These are phyloP conservation scores for Lizanozyma gosingica DNA, from an alignment of 1,139 yeast species.

Conservation along the genomic window DNA sequence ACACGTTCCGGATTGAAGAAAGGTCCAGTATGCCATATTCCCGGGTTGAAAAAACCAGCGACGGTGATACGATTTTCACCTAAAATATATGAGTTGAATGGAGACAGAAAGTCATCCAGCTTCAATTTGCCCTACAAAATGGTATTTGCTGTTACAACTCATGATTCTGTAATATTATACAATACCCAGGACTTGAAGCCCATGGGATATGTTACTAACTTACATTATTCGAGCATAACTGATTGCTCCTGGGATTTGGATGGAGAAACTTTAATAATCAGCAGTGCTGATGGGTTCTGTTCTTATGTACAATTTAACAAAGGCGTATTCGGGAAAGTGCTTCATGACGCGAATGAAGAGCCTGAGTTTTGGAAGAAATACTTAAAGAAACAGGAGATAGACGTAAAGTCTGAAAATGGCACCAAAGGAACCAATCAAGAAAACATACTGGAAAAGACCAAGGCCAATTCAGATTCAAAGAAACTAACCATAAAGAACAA, in stretches of 20 bases:
- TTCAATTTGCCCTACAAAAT: constrained; percentile 64
- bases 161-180: constrained; percentile 75
- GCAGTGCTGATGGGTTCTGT: constrained; percentile 95
- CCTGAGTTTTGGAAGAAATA: neutral
- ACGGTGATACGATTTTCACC: constrained; percentile 77
- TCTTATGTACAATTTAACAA: constrained; percentile 50
- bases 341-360: constrained; percentile 6
- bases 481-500: neutral
- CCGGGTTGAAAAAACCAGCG: constrained; percentile 79
- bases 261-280: constrained; percentile 61
- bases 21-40: constrained; percentile 68
- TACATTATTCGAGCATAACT: constrained; percentile 84
- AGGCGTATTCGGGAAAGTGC: constrained; percentile 43
- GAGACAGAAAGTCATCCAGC: constrained; percentile 3
- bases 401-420: neutral
- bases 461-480: neutral
- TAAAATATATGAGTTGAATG: constrained; percentile 37
- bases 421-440: constrained; percentile 1
- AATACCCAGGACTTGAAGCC: constrained; percentile 68
- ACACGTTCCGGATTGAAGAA: constrained; percentile 59
- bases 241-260: constrained; percentile 79
- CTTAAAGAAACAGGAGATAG: neutral
- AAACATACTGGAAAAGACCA: neutral
- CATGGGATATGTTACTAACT: constrained; percentile 62
- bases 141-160: constrained; percentile 90